Evolutionary conservation across 306 rosid genomes (phyloP), one percentile per base, ranked within the genome.

Genomic region (Rosa lucieae): DNA sequence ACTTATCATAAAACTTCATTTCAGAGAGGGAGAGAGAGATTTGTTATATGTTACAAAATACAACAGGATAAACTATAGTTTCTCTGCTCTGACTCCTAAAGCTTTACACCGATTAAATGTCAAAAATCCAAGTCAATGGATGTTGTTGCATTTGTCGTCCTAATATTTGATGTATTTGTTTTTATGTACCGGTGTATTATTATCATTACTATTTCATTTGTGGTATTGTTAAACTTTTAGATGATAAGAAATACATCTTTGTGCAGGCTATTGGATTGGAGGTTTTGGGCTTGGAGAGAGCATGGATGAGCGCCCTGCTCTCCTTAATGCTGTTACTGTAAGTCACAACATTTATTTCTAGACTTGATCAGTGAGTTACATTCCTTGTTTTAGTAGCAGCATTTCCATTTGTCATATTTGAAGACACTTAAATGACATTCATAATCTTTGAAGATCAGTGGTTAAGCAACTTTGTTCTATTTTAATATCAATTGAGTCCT

Each of bases 261-360:
- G 17, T 82, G 82, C 48, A 92, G 99, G 98, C 79, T 95, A 87
- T 76, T 95, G 95, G 95, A 85, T 95, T 74, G 99, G 98, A 83
- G 98, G 98, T 63, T 93, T 95, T 90, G 97, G 99, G 80, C 92
- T 89, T 77, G 99, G 98, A 80, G 99, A 95, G 82, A 80, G 90
- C 85, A 89, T 89, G 76, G 88, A 90, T 79, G 98, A 91, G 83
- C 94, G 97, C 74, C 88, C 97, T 80, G 83, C 89, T 79, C 92
- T 93, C 76, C 89, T 92, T 67, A 83, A 81, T 73, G 87, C 92
- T 67, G 79, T 95, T 71, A 86, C 79, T 39, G 99, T 94, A 87
- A 77, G 97, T 10, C 23, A 20, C 70, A 71, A 15, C 26, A 29
- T 55, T 58, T 46, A 61, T 53, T 10, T 72, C 61, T n/a, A 61